Evolutionary conservation across 2,329 filamentous ascomycete genomes (phyloP), one percentile per base, ranked within the genome.

Genomic region (Sporothrix pallida): DNA sequence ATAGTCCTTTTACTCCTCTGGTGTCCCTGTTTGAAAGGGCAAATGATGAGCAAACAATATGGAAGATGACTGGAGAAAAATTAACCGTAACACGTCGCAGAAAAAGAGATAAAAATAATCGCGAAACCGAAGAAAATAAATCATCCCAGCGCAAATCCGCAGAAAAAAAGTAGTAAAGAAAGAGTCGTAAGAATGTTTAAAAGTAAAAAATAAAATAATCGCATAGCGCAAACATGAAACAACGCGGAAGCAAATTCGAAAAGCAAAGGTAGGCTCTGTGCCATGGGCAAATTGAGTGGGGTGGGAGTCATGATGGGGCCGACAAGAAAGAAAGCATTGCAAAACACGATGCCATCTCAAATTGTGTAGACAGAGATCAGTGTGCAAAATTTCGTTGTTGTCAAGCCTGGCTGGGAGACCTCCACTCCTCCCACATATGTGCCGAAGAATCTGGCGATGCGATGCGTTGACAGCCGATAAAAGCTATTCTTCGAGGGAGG

Each of bases 351-450:
- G 54, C 23, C 12, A 63, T 20, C 31, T 63, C 37, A 10, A 12
- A 20, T 20, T 12, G n/a, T 42, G 31, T n/a, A 12, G 15, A 31
- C 31, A 44, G 37, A 10, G 31, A 17, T 37, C 60, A 15, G 31
- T 20, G n/a, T 44, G 7, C 37, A 6, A 44, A 2, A 8, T 12
- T n/a, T 10, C 31, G 12, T 13, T 15, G 12, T 44, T 26, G 60
- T 46, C n/a, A n/a, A 26, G 26, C 60, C 44, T 2, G 63, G 63
- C 20, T 20, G 63, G 44, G 63, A 50, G 12, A 50, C 7, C 44
- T 67, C 63, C 46, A 44, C 42, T 67, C 63, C 44, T 67, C 62
- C 42, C 44, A 50, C 63, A 67, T 8, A 67, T 50, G 44, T 70
- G 50, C 68, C 37, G 31, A 42, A 65, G 10, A 58, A 42, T 23